phyloP scores from a whole-genome alignment of 2,329 filamentous ascomycete species.

The Pseudogymnoascus sp. region DNA sequence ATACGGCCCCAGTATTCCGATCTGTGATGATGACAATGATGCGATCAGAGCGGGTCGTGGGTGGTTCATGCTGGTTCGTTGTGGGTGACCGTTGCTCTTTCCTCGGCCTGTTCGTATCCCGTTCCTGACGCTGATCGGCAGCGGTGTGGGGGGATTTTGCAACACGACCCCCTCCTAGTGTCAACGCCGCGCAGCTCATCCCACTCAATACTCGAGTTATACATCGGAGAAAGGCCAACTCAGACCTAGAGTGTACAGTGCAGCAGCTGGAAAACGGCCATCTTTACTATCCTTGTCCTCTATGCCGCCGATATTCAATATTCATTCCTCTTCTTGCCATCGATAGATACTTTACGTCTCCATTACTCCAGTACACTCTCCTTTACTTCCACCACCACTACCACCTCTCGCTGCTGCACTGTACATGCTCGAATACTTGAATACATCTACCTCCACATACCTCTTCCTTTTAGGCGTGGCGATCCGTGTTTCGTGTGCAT shows the following conservation, averaged over 20 bases:
- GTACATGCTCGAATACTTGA: neutral
- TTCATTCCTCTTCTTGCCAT: neutral
- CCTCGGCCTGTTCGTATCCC: constrained; percentile 1
- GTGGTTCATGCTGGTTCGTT: neutral
- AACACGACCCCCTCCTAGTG: neutral
- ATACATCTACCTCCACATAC: neutral
- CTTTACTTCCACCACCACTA: neutral
- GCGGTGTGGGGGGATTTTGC: neutral
- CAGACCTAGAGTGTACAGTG: neutral
- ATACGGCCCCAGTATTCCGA: neutral
- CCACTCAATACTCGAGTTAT: neutral
- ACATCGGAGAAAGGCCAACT: neutral
- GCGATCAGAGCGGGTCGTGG: neutral
- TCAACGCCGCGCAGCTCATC: neutral
- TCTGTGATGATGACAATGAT: neutral
- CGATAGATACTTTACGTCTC: neutral
- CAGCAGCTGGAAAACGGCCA: neutral
- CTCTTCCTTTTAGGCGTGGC: neutral
- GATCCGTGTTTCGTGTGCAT: constrained; percentile 1
- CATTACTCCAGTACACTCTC: neutral
- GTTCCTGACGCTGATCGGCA: neutral
- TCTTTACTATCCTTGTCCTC: neutral
- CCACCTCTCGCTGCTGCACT: neutral
- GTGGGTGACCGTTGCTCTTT: neutral
- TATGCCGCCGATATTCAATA: neutral